phyloP scores from a whole-genome alignment of 805 yeast genomes.

The Ogataea paradorogensis region DNA sequence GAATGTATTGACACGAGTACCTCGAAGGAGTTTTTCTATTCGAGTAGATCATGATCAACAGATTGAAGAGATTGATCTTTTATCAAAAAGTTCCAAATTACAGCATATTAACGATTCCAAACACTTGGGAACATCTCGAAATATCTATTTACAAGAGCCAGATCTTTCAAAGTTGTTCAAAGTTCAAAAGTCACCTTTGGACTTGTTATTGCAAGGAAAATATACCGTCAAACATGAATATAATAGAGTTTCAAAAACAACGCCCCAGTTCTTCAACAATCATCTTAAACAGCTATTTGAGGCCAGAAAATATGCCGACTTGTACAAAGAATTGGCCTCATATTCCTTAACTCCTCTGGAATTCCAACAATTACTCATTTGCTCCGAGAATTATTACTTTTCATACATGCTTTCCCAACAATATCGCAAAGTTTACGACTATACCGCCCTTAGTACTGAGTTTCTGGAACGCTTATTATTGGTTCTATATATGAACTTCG shows the following conservation, averaged over 20 bases:
- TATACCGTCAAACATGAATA: background rate
- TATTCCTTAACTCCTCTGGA: conserved; percentile 19
- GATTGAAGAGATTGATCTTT: background rate
- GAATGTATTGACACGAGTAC: background rate
- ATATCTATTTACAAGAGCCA: background rate
- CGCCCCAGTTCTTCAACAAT: background rate
- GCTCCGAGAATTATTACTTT: conserved; percentile 14
- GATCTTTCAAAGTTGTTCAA: conserved; percentile 1
- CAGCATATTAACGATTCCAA: background rate
- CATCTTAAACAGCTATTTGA: background rate
- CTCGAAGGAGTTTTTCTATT: conserved; percentile 1
- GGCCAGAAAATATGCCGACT: conserved; percentile 1
- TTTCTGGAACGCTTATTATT: conserved; percentile 19
- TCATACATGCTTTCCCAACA: conserved; percentile 20
- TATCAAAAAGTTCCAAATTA: background rate
- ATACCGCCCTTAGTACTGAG: conserved; percentile 12
- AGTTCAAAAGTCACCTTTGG: conserved; percentile 2
- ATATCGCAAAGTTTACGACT: conserved; percentile 19
- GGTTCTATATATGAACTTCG: conserved; percentile 21
- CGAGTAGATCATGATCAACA: conserved; percentile 6
- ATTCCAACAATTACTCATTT: conserved; percentile 22
- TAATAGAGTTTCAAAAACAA: background rate
- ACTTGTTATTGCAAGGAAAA: background rate
- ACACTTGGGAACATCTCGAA: background rate
- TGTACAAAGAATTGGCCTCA: conserved; percentile 2